These are phyloP conservation scores for Sugiyamaella qingdaonensis DNA, from an alignment of 805 yeast species.

Conservation along the genomic window DNA sequence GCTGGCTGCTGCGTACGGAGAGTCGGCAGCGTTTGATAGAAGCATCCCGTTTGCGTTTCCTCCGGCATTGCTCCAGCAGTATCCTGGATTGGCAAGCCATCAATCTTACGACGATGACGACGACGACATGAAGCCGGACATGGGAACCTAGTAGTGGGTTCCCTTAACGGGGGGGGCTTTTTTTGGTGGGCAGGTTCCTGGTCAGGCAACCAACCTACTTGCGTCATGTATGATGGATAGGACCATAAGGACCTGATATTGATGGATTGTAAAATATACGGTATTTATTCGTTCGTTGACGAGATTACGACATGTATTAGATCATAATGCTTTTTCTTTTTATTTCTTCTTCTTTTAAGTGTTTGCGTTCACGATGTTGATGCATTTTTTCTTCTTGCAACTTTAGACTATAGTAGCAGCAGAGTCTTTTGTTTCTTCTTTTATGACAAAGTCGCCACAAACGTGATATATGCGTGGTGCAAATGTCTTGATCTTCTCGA, in stretches of 20 bases:
- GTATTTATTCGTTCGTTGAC: constrained; percentile 1
- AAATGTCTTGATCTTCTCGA: constrained; percentile 73
- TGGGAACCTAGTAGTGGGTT: too few species aligned
- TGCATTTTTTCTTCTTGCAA: too few species aligned
- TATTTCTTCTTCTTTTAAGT: not conserved
- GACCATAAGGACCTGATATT: too few species aligned
- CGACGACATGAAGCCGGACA: not conserved
- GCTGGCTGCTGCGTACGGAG: not conserved
- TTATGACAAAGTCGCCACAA: constrained; percentile 43
- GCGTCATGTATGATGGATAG: too few species aligned
- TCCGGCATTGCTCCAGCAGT: constrained; percentile 23
- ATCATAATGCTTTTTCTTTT: not conserved
- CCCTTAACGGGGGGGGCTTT: too few species aligned
- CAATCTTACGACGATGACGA: constrained; percentile 4
- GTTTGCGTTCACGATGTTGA: too few species aligned
- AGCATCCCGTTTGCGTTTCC: constrained; percentile 13
- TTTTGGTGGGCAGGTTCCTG: too few species aligned
- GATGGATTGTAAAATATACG: not conserved
- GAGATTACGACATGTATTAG: not conserved
- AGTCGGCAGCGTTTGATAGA: not conserved
- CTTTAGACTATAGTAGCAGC: not conserved
- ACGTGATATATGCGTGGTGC: constrained; percentile 87
- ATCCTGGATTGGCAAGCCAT: constrained; percentile 19
- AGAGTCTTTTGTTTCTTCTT: not conserved
- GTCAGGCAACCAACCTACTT: too few species aligned